Evolutionary conservation across 805 yeast genomes (phyloP).

Genomic region (Metschnikowia arizonensis): DNA sequence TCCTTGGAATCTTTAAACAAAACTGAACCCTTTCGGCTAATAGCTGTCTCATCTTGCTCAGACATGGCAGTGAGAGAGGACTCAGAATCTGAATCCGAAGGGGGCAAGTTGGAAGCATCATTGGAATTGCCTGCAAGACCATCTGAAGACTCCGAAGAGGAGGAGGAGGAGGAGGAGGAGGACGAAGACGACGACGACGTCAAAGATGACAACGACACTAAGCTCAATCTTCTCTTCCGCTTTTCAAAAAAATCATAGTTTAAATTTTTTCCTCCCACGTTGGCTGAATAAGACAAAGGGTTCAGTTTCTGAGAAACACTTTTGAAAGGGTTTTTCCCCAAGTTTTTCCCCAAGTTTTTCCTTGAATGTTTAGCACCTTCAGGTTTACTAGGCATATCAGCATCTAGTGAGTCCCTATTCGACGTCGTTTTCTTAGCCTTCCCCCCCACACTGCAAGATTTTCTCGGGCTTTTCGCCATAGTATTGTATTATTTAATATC

Average conservation of each 20-base stretch:
- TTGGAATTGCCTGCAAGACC: constrained; percentile 13
- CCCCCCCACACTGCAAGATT: constrained; percentile 10
- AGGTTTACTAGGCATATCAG: too few relatives aligned
- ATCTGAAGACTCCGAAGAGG: constrained; percentile 27
- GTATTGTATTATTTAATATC: neutral
- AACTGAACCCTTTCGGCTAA: constrained; percentile 15
- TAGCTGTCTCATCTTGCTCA: constrained; percentile 17
- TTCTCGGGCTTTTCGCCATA: constrained; percentile 36
- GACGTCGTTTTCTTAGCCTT: neutral
- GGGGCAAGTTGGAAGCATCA: constrained; percentile 1
- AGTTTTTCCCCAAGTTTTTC: neutral
- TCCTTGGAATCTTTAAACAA: constrained; percentile 6
- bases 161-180: too few relatives aligned
- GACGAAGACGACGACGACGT: too few relatives aligned
- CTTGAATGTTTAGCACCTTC: neutral
- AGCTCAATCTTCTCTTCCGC: constrained; percentile 29
- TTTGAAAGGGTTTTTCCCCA: constrained; percentile 1
- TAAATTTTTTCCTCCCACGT: constrained; percentile 33
- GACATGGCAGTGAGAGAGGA: constrained; percentile 40
- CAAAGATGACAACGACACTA: too few relatives aligned
- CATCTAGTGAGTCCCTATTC: too few relatives aligned
- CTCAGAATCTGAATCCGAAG: constrained; percentile 28
- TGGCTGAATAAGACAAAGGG: constrained; percentile 13
- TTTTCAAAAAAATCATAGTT: constrained; percentile 19
- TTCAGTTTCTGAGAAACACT: constrained; percentile 10